A percentile compares a stretch with the other conserved stretches of the same genome.
These are phyloP conservation scores for Zea luxurians DNA, from an alignment of 176 grass and related monocot genomes.

Conservation along the genomic window DNA sequence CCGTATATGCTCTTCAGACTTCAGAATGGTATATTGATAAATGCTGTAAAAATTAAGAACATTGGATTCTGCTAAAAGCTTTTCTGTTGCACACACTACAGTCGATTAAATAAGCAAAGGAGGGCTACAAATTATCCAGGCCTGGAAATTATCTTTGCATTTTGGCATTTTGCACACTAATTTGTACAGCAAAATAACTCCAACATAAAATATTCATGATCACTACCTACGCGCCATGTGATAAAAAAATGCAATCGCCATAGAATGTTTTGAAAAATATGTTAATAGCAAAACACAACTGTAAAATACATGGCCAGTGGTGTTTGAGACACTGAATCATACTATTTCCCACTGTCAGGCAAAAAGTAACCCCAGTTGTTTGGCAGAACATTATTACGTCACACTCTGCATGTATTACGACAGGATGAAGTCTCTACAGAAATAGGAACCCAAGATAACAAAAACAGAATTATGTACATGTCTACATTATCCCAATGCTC, in stretches of 20 bases:
- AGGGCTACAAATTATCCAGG: not conserved
- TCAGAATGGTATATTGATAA: not conserved
- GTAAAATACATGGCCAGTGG: no score
- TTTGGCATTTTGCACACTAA: no score
- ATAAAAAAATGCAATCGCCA: not conserved
- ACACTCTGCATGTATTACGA: not conserved
- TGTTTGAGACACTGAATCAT: no score
- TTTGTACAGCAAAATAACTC: not conserved
- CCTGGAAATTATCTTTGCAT: not conserved
- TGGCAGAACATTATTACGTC: not conserved
- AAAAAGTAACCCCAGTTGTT: not conserved
- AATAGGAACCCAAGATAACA: conserved; percentile 1
- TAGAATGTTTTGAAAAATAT: not conserved
- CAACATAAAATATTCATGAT: not conserved
- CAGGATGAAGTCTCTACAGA: not conserved
- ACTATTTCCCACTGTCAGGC: no score
- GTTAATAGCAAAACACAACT: not conserved
- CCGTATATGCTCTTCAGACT: not conserved
- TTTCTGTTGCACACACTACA: not conserved
- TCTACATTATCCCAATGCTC: not conserved
- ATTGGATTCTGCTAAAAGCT: not conserved
- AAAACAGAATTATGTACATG: not conserved
- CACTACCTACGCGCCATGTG: not conserved
- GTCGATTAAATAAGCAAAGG: not conserved
- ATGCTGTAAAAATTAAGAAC: not conserved